A percentile compares a stretch with the other conserved stretches of the same genome.
Conservation (phyloP, 768 basidiomycete species). For the Mycena chlorophos region DNA sequence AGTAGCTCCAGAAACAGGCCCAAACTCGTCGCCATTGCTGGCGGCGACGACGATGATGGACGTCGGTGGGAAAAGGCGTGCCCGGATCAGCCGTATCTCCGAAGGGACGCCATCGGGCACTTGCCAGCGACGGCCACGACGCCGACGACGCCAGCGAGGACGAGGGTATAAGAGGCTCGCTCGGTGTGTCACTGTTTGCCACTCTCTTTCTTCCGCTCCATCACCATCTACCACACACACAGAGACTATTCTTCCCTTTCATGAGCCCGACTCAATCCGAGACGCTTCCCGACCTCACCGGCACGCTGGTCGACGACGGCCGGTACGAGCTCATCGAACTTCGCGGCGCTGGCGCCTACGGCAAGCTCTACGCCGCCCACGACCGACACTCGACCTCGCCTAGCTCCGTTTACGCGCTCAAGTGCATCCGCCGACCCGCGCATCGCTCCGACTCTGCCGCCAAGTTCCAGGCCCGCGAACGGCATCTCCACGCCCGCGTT, state of each 20-base stretch:
- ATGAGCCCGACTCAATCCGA: neutral
- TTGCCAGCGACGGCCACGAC: too few species aligned
- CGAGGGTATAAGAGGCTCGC: too few species aligned
- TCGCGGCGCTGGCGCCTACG: conserved; percentile 60
- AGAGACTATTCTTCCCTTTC: neutral
- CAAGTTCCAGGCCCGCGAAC: neutral
- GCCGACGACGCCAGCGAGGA: too few species aligned
- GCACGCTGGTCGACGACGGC: conserved; percentile 10
- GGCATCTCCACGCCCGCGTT: neutral
- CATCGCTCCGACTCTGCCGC: neutral
- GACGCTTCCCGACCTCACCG: conserved; percentile 5
- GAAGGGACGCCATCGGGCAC: too few species aligned
- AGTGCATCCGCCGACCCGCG: neutral
- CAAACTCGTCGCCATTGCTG: too few species aligned
- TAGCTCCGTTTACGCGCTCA: conserved; percentile 2
- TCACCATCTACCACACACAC: too few species aligned
- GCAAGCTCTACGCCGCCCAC: conserved; percentile 81
- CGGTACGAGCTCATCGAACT: neutral
- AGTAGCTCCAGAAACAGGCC: too few species aligned
- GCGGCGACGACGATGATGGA: too few species aligned
- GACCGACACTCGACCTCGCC: conserved; percentile 36
- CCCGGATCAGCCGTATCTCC: too few species aligned
- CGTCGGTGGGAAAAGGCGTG: too few species aligned
- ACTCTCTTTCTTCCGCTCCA: too few species aligned
- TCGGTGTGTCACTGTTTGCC: too few species aligned